Conservation (phyloP, 495 filamentous ascomycete genomes). For the Darksidea phi region DNA sequence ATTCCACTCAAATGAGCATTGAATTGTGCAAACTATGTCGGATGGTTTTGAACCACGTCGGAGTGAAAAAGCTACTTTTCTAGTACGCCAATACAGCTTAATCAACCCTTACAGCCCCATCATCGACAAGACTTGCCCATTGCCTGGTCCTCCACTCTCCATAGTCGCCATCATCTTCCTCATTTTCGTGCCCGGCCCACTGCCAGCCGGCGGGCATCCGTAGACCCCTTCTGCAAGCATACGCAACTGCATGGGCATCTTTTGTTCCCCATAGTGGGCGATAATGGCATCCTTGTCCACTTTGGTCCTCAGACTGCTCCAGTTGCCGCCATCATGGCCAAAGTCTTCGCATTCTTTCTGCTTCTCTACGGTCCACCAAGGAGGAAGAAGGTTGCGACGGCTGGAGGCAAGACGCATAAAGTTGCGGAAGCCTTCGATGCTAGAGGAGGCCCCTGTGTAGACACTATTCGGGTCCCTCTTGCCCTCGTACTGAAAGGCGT, state of each 20-base stretch:
- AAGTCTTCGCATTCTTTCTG: constrained; percentile 32
- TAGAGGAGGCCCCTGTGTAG: constrained; percentile 35
- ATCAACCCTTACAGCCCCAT: no score
- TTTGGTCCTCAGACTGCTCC: constrained; percentile 28
- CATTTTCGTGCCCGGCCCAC: constrained; percentile 12
- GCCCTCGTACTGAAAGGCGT: constrained; percentile 40
- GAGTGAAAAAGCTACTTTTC: no score
- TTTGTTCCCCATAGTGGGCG: constrained; percentile 43
- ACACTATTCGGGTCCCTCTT: constrained; percentile 33
- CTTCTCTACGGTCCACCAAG: constrained; percentile 47
- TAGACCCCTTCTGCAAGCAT: constrained; percentile 40
- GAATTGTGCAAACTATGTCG: no score
- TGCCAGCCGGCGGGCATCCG: constrained; percentile 11
- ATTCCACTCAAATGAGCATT: no score
- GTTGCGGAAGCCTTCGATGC: constrained; percentile 31
- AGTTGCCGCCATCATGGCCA: constrained; percentile 27
- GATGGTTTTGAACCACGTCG: no score
- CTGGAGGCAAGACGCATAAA: constrained; percentile 36
- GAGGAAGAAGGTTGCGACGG: constrained; percentile 40
- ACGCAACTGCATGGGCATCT: constrained; percentile 50
- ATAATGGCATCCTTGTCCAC: constrained; percentile 45
- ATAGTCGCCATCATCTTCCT: constrained; percentile 24
- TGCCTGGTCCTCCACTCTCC: constrained; percentile 2
- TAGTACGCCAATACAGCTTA: no score
- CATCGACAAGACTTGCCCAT: no score